Conservation (phyloP, 495 filamentous ascomycete genomes). For the Talaromyces trachyspermus region DNA sequence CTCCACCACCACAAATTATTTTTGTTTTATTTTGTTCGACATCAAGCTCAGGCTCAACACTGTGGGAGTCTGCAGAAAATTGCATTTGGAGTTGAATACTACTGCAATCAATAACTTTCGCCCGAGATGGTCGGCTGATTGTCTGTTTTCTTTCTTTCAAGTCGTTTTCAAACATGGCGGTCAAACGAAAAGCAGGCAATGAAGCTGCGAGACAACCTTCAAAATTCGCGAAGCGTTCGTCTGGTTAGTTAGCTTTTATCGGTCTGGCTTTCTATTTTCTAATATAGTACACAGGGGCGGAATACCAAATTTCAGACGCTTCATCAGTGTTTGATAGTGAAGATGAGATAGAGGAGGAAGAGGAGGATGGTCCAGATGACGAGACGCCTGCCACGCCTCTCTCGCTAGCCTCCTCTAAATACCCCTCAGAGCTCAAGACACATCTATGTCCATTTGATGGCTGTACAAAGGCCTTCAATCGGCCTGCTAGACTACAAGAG, state of each 20-base stretch:
- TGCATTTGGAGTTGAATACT: too few relatives aligned
- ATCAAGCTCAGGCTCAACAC: not conserved
- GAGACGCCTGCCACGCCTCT: slow-evolving; percentile 45
- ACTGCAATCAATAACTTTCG: too few relatives aligned
- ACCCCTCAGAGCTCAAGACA: slow-evolving; percentile 66
- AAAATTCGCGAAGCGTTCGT: slow-evolving; percentile 1
- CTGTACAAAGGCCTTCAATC: slow-evolving; percentile 80
- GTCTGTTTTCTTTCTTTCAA: too few relatives aligned
- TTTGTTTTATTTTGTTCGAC: not conserved
- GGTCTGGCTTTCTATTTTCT: not conserved
- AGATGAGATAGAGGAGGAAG: slow-evolving; percentile 13
- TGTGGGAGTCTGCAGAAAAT: too few relatives aligned
- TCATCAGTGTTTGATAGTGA: slow-evolving; percentile 22
- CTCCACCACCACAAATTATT: slow-evolving; percentile 4
- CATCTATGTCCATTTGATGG: slow-evolving; percentile 59
- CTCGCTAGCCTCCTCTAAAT: slow-evolving; percentile 47
- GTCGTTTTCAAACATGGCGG: slow-evolving; percentile 3
- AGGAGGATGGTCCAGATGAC: slow-evolving; percentile 21
- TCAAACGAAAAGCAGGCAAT: slow-evolving; percentile 3
- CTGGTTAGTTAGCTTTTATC: not conserved
- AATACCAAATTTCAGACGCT: not conserved
- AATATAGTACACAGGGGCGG: not conserved
- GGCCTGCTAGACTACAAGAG: slow-evolving; percentile 68
- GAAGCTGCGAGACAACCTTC: not conserved
- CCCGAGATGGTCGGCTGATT: too few relatives aligned